phyloP scores from a whole-genome alignment of 139 green algal species.

The Haematococcus lacustris region DNA sequence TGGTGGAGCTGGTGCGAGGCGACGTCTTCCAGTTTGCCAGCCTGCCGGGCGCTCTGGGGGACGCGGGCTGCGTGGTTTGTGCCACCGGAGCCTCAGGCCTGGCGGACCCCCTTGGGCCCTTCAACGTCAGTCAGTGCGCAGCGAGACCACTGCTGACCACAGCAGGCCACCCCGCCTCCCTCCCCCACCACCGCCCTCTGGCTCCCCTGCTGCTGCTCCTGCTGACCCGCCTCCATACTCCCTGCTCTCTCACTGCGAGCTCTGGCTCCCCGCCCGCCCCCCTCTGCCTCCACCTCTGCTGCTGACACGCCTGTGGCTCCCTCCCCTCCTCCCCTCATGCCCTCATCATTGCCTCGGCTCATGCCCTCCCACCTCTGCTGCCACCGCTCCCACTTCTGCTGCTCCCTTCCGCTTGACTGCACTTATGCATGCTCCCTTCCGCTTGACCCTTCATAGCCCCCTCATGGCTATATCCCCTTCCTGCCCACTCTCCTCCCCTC shows the following conservation, averaged over 20 bases:
- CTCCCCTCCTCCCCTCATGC: neutral
- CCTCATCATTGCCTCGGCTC: too few species aligned
- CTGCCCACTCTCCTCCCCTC: too few species aligned
- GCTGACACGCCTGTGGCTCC: neutral
- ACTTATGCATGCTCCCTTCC: slow-evolving; percentile 2
- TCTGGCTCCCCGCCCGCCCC: neutral
- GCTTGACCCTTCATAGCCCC: too few species aligned
- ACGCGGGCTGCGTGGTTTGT: slow-evolving; percentile 52
- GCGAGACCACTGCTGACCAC: neutral
- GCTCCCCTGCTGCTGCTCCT: neutral
- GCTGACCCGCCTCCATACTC: too few species aligned
- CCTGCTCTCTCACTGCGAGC: neutral
- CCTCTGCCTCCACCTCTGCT: neutral
- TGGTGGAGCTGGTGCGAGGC: neutral
- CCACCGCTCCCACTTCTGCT: neutral
- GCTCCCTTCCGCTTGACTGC: neutral
- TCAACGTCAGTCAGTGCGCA: slow-evolving; percentile 34
- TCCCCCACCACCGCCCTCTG: neutral
- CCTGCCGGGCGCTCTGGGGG: neutral
- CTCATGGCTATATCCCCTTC: too few species aligned
- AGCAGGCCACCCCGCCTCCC: neutral
- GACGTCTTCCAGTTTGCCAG: neutral
- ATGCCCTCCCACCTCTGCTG: neutral
- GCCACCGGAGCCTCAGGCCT: slow-evolving; percentile 50
- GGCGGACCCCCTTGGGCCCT: slow-evolving; percentile 62